phyloP scores from a whole-genome alignment of 2,329 filamentous ascomycete species.

The Aureobasidium sp. region DNA sequence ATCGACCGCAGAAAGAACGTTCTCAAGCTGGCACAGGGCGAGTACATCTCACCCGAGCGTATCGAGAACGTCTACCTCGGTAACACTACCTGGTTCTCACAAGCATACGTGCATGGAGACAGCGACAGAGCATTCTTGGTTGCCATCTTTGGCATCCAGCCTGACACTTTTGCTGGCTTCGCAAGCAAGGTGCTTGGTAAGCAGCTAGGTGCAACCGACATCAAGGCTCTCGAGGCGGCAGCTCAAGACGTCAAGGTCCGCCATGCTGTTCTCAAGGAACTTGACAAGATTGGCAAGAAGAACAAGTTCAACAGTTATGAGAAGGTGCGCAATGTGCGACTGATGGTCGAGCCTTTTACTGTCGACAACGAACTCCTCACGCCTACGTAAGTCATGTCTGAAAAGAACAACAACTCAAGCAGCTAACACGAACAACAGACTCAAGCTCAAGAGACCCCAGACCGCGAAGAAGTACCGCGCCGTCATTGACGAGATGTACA shows the following conservation, averaged over 20 bases:
- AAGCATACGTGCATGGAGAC: conserved; percentile 88
- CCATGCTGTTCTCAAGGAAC: conserved; percentile 65
- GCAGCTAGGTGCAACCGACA: conserved; percentile 46
- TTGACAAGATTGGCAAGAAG: conserved; percentile 70
- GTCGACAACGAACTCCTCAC: conserved; percentile 87
- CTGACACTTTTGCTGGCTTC: conserved; percentile 72
- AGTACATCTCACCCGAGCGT: conserved; percentile 95
- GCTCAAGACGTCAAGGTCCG: conserved; percentile 62
- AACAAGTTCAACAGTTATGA: conserved; percentile 92
- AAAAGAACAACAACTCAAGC: not conserved
- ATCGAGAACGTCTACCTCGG: conserved; percentile 92
- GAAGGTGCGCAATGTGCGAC: conserved; percentile 61
- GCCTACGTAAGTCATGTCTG: conserved; percentile 60
- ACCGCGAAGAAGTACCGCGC: conserved; percentile 53
- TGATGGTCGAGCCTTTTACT: conserved; percentile 83
- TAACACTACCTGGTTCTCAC: conserved; percentile 66
- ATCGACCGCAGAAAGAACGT: conserved; percentile 98
- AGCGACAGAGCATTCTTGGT: conserved; percentile 73
- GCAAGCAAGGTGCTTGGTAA: conserved; percentile 68
- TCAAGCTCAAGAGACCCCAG: conserved; percentile 65
- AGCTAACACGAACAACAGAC: conserved; percentile 32
- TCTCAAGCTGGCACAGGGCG: conserved; percentile 94
- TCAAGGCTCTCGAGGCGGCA: conserved; percentile 58
- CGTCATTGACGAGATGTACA: conserved; percentile 54
- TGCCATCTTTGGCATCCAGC: conserved; percentile 79